These are phyloP conservation scores for Ulota crispa DNA, from an alignment of 225 moss, liverwort and hornwort species.

Conservation along the genomic window DNA sequence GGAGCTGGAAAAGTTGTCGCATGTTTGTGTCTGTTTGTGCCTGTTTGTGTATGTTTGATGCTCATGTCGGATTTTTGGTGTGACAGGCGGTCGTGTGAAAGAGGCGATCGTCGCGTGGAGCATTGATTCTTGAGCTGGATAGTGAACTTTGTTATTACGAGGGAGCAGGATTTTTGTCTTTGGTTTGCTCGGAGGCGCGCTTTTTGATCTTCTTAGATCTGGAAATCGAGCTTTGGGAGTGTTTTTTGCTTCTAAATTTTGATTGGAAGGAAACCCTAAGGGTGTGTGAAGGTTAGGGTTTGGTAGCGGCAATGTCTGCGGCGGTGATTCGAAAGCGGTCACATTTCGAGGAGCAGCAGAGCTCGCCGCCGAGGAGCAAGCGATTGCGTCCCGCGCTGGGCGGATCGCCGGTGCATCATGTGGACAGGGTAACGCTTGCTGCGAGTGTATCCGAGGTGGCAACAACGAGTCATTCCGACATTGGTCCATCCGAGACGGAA, in stretches of 20 bases:
- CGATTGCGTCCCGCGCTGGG: slow-evolving; percentile 68
- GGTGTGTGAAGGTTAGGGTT: slow-evolving; percentile 7
- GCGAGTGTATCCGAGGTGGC: slow-evolving; percentile 26
- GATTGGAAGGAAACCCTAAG: neutral
- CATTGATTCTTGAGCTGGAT: neutral
- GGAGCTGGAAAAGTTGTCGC: slow-evolving; percentile 10
- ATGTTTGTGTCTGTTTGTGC: no score
- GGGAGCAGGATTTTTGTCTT: neutral
- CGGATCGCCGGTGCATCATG: slow-evolving; percentile 73
- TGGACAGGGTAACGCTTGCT: slow-evolving; percentile 55
- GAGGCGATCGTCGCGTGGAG: slow-evolving; percentile 4
- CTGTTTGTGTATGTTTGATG: neutral
- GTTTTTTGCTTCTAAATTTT: neutral
- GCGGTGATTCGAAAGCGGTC: slow-evolving; percentile 97
- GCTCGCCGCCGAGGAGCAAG: slow-evolving; percentile 80
- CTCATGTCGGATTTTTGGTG: neutral
- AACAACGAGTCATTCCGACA: slow-evolving; percentile 26
- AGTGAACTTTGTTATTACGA: neutral
- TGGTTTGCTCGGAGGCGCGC: neutral
- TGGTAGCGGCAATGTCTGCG: slow-evolving; percentile 84
- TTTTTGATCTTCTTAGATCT: neutral
- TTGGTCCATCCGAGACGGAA: slow-evolving; percentile 55
- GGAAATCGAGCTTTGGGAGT: neutral
- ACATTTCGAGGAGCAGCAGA: slow-evolving; percentile 90
- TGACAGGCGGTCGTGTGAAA: neutral